Conservation (phyloP, 192 early-diverging fungal genomes). For the Rhizophagus clarus region DNA sequence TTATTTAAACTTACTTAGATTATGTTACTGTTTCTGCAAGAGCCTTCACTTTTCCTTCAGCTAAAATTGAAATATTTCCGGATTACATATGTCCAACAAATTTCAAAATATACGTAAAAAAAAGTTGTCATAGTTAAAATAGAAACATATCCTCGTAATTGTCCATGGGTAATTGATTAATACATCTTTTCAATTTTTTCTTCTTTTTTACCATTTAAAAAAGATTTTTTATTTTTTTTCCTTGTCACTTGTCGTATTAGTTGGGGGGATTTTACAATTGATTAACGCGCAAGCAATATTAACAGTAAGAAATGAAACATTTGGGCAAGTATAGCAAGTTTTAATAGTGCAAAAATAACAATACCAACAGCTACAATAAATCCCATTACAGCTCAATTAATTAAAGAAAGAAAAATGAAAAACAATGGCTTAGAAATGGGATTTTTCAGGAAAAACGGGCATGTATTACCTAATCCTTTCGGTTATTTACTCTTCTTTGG, state of each 20-base stretch:
- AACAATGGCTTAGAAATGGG: background rate
- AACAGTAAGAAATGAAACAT: background rate
- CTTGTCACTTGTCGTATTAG: background rate
- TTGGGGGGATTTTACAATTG: background rate
- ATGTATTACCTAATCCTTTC: background rate
- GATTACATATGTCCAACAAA: background rate
- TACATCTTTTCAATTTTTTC: background rate
- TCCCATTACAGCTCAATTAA: background rate
- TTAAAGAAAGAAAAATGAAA: background rate
- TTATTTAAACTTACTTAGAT: background rate
- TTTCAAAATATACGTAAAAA: background rate
- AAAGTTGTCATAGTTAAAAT: background rate
- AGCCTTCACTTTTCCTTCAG: background rate
- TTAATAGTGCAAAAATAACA: background rate
- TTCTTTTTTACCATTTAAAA: background rate
- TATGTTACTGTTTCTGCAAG: background rate
- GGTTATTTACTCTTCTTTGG: constrained; percentile 1
- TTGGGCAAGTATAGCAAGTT: background rate
- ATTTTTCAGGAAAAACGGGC: background rate
- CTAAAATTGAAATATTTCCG: background rate
- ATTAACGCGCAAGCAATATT: background rate
- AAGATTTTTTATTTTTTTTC: background rate
- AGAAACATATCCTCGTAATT: background rate
- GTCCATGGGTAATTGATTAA: background rate
- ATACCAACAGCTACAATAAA: background rate